Evolutionary conservation across 352 stramenopile genomes (phyloP).

Genomic region (Phytopythium litorale): DNA sequence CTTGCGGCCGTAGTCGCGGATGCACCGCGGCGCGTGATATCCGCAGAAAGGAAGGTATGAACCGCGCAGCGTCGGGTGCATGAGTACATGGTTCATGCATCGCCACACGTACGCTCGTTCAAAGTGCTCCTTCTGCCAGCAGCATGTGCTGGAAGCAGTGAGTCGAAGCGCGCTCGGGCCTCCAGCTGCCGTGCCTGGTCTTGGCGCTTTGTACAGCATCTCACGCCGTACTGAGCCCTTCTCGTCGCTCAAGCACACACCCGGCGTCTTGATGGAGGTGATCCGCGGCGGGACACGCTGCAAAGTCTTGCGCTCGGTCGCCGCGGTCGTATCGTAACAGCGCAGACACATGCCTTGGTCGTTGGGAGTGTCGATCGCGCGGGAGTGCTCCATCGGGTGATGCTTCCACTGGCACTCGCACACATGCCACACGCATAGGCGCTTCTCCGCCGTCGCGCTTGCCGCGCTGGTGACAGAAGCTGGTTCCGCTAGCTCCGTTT

Average conservation of each 20-base stretch:
- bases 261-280: conserved; percentile 31
- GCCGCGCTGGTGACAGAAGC: neutral
- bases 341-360: conserved; percentile 45
- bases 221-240: conserved; percentile 13
- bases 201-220: conserved; percentile 16
- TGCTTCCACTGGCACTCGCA: conserved; percentile 35
- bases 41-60: conserved; percentile 64
- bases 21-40: conserved; percentile 55
- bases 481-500: neutral
- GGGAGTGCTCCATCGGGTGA: conserved; percentile 44
- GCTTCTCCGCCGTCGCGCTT: conserved; percentile 1
- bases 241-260: conserved; percentile 26
- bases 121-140: conserved; percentile 59
- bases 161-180: neutral
- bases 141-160: conserved; percentile 16
- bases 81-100: conserved; percentile 54
- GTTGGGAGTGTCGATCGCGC: conserved; percentile 58
- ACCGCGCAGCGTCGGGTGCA: conserved; percentile 45
- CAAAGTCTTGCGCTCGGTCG: conserved; percentile 31
- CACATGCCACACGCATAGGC: conserved; percentile 51
- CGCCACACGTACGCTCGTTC: conserved; percentile 50
- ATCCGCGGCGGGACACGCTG: conserved; percentile 45
- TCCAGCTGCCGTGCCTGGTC: neutral
- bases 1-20: conserved; percentile 54
- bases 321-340: conserved; percentile 52